These are phyloP conservation scores for Exophiala mesophila DNA, from an alignment of 2,329 filamentous ascomycete genomes.

Conservation along the genomic window DNA sequence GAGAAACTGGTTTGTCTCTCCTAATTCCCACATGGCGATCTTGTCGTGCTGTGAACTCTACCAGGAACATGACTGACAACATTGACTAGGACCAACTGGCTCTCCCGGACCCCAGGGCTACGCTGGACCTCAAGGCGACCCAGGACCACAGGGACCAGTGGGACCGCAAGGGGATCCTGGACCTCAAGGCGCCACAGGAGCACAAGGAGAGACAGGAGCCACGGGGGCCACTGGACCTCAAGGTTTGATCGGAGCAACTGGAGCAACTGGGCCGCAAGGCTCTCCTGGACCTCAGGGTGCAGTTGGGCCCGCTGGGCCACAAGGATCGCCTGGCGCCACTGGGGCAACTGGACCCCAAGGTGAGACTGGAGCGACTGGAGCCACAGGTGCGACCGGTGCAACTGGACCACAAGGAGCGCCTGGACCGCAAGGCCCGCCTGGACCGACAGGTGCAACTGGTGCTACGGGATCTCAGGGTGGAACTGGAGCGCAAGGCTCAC, in stretches of 20 bases:
- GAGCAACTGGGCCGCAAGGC: conserved; percentile 4
- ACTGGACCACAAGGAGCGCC: conserved; percentile 6
- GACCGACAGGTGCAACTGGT: conserved; percentile 1
- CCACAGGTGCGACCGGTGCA: background rate
- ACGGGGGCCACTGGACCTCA: conserved; percentile 1
- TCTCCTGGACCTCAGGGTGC: conserved; percentile 5
- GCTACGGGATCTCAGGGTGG: conserved; percentile 6
- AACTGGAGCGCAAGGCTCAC: conserved; percentile 3
- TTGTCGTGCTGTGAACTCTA: no score
- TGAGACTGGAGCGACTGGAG: conserved; percentile 4
- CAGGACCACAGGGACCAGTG: conserved; percentile 4
- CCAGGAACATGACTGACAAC: no score
- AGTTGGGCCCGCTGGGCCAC: conserved; percentile 1
- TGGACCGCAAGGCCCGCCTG: background rate
- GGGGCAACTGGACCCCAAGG: conserved; percentile 8
- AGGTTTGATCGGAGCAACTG: background rate
- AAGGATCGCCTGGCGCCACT: conserved; percentile 3
- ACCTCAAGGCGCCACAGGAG: background rate
- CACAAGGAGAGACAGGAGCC: conserved; percentile 2
- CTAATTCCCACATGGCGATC: no score
- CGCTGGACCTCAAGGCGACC: background rate
- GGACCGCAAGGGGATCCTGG: conserved; percentile 3
- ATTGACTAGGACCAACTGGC: no score
- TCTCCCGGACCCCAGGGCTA: no score
- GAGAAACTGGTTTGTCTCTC: no score